Evolutionary conservation across 345 rosid genomes (phyloP).

Genomic region (Pistacia atlantica): DNA sequence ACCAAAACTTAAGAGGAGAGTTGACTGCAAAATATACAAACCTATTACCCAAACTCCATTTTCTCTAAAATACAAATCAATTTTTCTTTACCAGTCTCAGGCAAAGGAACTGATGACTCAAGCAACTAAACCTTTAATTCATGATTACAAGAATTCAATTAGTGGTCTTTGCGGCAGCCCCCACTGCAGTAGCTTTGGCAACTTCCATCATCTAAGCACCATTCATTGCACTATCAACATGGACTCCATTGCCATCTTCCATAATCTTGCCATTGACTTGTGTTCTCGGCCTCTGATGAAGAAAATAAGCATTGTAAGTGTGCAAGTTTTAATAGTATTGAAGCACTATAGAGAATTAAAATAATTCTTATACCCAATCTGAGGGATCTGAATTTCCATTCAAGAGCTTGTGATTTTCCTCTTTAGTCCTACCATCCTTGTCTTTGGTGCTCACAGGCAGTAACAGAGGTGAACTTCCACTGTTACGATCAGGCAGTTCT

Average conservation of each 20-base stretch:
- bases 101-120: constrained; percentile 1
- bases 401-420: constrained; percentile 91
- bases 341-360: background rate
- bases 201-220: constrained; percentile 57
- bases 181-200: background rate
- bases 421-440: constrained; percentile 71
- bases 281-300: constrained; percentile 69
- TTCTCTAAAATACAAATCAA: constrained; percentile 31
- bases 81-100: constrained; percentile 14
- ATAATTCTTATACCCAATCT: constrained; percentile 66
- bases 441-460: constrained; percentile 69
- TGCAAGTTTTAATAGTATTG: background rate
- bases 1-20: constrained; percentile 1
- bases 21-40: constrained; percentile 24
- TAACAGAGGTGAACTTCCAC: constrained; percentile 45
- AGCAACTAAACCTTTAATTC: constrained; percentile 16
- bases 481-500: constrained; percentile 84
- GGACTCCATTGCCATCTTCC: constrained; percentile 65
- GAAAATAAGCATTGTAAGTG: background rate
- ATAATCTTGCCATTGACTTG: constrained; percentile 80
- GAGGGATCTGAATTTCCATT: constrained; percentile 92
- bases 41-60: constrained; percentile 16
- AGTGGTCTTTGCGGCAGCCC: constrained; percentile 22
- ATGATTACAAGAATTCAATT: constrained; percentile 9
- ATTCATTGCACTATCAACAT: constrained; percentile 65